Base-by-base conservation (phyloP, 257 asterid species). In the Nicotiana sylvestris region DNA sequence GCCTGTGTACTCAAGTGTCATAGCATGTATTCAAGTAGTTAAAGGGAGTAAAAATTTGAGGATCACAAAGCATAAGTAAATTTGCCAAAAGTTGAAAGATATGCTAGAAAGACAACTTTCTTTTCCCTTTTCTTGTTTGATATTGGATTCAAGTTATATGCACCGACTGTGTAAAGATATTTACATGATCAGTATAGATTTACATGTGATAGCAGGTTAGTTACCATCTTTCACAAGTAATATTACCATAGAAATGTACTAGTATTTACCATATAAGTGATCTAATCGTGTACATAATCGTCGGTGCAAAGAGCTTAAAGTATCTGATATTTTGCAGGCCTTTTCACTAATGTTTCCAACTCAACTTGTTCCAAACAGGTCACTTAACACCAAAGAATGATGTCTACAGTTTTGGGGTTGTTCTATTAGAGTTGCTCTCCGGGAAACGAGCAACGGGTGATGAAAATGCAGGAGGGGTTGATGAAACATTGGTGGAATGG, bases 401-500 rank as follows among this genome's bases (percentile, higher is more conserved):
- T 77, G 92, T 89, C 2, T 89, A 89, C 87, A 86, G 89, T 61
- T 86, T 86, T 61, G 92, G 92, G 29, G 90, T 89, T 5, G 89
- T 89, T 25, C 76, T 89, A 15, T 25, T 89, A 56, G 92, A 89
- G 84, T 60, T 89, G 82, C 72, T 89, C 46, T 83, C 92, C 0
- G 92, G 89, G 25, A 88, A 72, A 82, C 85, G 92, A 81, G 92
- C 89, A 72, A 84, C 87, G 53, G 88, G 94, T 0, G 95, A 90
- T 43, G 95, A 90, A 89, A 83, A 81, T 37, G 83, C 86, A 10
- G 96, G 93, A 37, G 89, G 90, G 16, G 82, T 85, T 46, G 91
- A 91, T 62, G 91, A 88, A 53, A 90, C 88, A 27, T 77, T 93
- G 25, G 92, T 91, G 16, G 94, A 91, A 21, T 93, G 97, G 96